Percentiles rank a stretch among this genome's conserved stretches.
phyloP scores from a whole-genome alignment of 208 protist species.

The Crithidia bombi region DNA sequence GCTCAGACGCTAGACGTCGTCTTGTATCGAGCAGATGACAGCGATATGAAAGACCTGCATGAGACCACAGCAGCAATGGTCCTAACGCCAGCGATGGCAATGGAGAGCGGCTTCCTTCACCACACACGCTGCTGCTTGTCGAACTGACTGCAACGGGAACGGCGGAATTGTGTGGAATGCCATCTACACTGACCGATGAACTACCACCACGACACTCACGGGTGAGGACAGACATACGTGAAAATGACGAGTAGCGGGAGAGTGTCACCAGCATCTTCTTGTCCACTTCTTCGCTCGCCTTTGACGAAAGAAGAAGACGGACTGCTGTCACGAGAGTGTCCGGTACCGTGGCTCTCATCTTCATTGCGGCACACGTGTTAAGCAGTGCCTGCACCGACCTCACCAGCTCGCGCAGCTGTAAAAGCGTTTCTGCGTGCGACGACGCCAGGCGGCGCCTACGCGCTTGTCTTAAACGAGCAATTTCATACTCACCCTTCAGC shows the following conservation, averaged over 20 bases:
- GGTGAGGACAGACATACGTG: background rate
- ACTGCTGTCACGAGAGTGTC: conserved; percentile 3
- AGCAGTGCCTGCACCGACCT: background rate
- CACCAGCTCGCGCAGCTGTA: background rate
- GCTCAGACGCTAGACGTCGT: conserved; percentile 5
- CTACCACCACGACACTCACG: background rate
- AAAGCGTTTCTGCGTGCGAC: conserved; percentile 20
- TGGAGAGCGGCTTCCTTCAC: background rate
- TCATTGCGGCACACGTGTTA: background rate
- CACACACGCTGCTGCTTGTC: no score
- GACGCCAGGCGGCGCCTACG: conserved; percentile 1
- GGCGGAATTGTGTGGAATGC: no score
- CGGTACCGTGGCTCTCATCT: background rate
- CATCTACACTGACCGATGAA: no score
- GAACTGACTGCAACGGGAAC: no score
- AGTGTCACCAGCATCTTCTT: background rate
- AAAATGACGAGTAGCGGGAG: background rate
- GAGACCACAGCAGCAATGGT: conserved; percentile 6
- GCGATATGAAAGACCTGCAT: background rate
- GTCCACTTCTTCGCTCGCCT: background rate
- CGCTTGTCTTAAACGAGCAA: background rate
- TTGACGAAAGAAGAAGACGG: background rate
- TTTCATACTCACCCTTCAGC: background rate
- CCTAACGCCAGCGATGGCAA: background rate
- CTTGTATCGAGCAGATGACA: background rate